These are phyloP conservation scores for Neurospora pannonica DNA, from an alignment of 495 filamentous ascomycete genomes.

Conservation along the genomic window DNA sequence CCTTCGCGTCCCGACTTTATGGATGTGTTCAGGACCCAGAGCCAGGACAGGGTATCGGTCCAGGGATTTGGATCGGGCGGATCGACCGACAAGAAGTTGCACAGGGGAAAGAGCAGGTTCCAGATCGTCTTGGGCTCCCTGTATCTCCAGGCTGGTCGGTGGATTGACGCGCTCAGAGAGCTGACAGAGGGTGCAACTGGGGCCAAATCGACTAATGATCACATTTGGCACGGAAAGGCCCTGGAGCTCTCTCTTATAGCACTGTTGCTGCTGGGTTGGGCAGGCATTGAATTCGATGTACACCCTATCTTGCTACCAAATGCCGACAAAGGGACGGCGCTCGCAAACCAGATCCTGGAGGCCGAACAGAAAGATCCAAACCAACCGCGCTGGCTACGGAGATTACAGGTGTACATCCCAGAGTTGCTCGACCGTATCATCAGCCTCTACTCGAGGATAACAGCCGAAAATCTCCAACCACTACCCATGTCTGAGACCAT, in stretches of 20 bases:
- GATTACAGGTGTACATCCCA: constrained; percentile 32
- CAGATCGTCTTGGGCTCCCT: constrained; percentile 75
- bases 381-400: constrained; percentile 35
- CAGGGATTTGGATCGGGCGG: constrained; percentile 73
- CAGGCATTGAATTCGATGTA: constrained; percentile 78
- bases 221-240: constrained; percentile 94
- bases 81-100: constrained; percentile 64
- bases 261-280: constrained; percentile 77
- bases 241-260: constrained; percentile 77
- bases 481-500: constrained; percentile 72
- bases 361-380: constrained; percentile 29
- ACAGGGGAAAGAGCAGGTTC: constrained; percentile 72
- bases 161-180: constrained; percentile 82
- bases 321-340: constrained; percentile 35
- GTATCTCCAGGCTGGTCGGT: constrained; percentile 79
- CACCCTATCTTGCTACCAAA: constrained; percentile 40
- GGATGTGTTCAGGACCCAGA: constrained; percentile 38
- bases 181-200: constrained; percentile 68
- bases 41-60: constrained; percentile 71
- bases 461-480: constrained; percentile 72
- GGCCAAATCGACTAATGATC: constrained; percentile 74
- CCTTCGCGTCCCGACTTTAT: constrained; percentile 23
- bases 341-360: constrained; percentile 37
- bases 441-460: constrained; percentile 71
- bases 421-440: constrained; percentile 70